Base-by-base conservation (phyloP, 2,329 filamentous ascomycete species). In the Paraphaeosphaeria minitans region DNA sequence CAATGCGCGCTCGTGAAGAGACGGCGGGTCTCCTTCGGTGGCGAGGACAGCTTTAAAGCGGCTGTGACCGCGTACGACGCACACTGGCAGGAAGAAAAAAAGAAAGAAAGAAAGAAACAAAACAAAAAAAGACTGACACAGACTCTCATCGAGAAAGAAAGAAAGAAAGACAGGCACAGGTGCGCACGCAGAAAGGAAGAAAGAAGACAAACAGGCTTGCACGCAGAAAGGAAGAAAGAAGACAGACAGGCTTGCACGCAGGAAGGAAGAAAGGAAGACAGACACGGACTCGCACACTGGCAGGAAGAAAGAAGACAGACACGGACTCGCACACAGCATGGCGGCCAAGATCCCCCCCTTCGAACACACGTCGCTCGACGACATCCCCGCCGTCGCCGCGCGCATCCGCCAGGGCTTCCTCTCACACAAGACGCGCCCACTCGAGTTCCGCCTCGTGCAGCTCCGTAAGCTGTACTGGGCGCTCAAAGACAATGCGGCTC, bases 391-490 rank as follows among this genome's bases (percentile, higher is more conserved):
- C 45, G 72, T 61, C 41, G 66, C 67, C 72, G 81, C 85, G 57
- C 84, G 80, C 7, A 79, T 90, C 45, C 88, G 88, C 71, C 79
- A 82, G 53, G 87, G 89, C n/a, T 98, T 92, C 79, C 83, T 84
- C 67, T 85, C 90, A 19, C 88, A 93, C 76, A 90, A 89, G 79
- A 97, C 93, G 45, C 92, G 92, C 74, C 85, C 91, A 55, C 75
- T 97, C 60, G 85, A 91, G 70, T 98, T 90, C 81, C 88, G 95
- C 63, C 82, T 93, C 63, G 83, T 87, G 55, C 95, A 98, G 83
- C 87, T 99, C 61, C 90, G 93, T 68, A 94, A 93, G 84, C 88
- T 98, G 57, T 98, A 97, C 82, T 98, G 95, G 95, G 93, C 86
- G 8, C 77, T 97, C 66, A 87, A 87, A 65, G 94, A 98, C 81